Base-by-base conservation (phyloP, 371 early-diverging fungal genomes). In the Apophysomyces elegans region DNA sequence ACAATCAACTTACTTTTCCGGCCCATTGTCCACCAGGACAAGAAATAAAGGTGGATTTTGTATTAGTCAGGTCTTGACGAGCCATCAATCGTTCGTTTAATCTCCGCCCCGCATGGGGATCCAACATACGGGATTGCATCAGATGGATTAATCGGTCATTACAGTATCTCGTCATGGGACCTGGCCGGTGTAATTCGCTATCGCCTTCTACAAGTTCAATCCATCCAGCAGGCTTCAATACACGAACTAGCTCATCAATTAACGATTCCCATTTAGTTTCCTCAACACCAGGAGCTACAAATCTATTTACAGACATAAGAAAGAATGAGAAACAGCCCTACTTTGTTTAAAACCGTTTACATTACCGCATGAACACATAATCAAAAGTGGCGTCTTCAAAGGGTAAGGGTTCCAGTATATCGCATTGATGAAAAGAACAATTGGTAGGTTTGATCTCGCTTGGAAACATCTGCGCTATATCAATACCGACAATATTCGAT, bases 21-120 rank as follows among this genome's bases (percentile, higher is more conserved):
- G 82, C 82, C 82, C 82, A 81, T 65, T 77, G 72, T 36, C 82
- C 82, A n/a, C 79, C 82, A 13, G 82, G 82, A 44, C 79, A 81
- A n/a, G 82, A 81, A 12, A 81, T 77, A 70, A 77, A 79, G 9
- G 64, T 75, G 6, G 74, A 66, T 2, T 68, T 66, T 1, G 72
- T 59, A 18, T 75, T 59, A 8, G 56, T 67, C 50, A 81, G 57
- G 14, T 67, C 62, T 21, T 65, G 50, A 3, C 37, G 69, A 7
- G 63, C 60, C 14, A 50, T 41, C n/a, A 81, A 62, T 14, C 67
- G 67, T 36, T 75, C 66, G 14, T 75, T 68, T 13, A 81, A 59
- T 11, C 56, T 56, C 11, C 69, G 68, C 2, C 76, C 75, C 43
- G 70, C 65, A 41, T 62, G 65, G 5, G 82, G 73, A 63, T 81